Conservation (phyloP, 2,329 filamentous ascomycete species). For the Calonectria montana region DNA sequence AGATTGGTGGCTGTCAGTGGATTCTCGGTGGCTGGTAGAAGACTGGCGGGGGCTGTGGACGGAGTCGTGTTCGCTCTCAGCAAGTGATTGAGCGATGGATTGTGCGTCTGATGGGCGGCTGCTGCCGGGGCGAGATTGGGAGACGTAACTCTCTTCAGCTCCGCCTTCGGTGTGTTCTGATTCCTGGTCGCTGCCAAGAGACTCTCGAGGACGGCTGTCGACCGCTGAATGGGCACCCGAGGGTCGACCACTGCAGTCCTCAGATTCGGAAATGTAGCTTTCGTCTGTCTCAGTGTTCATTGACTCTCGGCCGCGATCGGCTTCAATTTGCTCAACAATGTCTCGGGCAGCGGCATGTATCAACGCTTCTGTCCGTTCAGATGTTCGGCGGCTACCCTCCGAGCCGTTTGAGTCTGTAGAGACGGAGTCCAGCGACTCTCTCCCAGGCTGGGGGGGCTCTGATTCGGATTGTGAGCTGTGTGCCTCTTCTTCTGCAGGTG, state of each 20-base stretch:
- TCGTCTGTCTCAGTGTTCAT: slow-evolving; percentile 41
- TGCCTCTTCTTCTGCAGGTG: slow-evolving; percentile 21
- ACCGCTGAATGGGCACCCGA: slow-evolving; percentile 3
- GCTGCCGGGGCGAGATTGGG: background rate
- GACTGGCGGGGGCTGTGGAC: slow-evolving; percentile 4
- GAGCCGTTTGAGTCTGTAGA: slow-evolving; percentile 37
- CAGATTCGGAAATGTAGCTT: slow-evolving; percentile 39
- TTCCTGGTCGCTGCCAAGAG: background rate
- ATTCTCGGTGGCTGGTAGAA: slow-evolving; percentile 1
- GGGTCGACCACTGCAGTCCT: slow-evolving; percentile 18
- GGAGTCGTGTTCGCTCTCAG: background rate
- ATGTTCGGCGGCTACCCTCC: slow-evolving; percentile 53
- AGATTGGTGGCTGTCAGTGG: background rate
- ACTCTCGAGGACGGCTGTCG: background rate
- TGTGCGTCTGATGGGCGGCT: background rate
- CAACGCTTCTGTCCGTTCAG: slow-evolving; percentile 60
- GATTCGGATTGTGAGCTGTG: slow-evolving; percentile 32
- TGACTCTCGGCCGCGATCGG: slow-evolving; percentile 39
- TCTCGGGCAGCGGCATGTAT: slow-evolving; percentile 65
- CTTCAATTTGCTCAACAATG: slow-evolving; percentile 60
- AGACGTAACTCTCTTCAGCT: background rate
- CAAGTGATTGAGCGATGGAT: background rate
- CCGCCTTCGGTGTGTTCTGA: slow-evolving; percentile 4
- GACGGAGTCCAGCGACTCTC: slow-evolving; percentile 33
- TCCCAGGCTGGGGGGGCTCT: slow-evolving; percentile 31